These are phyloP conservation scores for Babjeviella inositovora DNA, from an alignment of 805 yeast genomes.

Conservation along the genomic window DNA sequence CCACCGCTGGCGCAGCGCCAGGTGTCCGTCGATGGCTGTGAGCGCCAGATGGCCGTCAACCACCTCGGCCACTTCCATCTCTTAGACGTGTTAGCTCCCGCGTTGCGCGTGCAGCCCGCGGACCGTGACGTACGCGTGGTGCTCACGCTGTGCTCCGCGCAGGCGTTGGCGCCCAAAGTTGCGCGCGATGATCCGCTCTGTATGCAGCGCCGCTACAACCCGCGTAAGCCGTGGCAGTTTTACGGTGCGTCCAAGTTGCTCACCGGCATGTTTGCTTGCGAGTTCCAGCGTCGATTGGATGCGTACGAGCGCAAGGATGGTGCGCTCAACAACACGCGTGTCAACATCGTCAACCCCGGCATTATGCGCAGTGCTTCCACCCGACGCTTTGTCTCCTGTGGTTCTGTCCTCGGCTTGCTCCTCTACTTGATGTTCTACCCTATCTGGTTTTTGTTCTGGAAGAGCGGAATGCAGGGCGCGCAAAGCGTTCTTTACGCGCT, in stretches of 20 bases:
- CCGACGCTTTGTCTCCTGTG: constrained; percentile 63
- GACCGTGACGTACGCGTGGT: constrained; percentile 86
- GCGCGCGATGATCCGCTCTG: constrained; percentile 50
- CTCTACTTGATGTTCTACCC: constrained; percentile 60
- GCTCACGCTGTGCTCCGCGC: constrained; percentile 65
- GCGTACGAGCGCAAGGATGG: constrained; percentile 52
- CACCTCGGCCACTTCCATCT: constrained; percentile 73
- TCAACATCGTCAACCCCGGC: constrained; percentile 82
- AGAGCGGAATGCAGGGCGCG: constrained; percentile 64
- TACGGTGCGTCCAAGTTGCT: constrained; percentile 75
- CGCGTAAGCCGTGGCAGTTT: constrained; percentile 50
- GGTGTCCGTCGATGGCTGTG: constrained; percentile 70
- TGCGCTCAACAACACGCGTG: constrained; percentile 51
- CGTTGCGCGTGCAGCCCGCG: constrained; percentile 78
- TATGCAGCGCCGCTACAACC: constrained; percentile 44
- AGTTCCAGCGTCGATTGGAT: constrained; percentile 53
- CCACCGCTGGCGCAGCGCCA: constrained; percentile 77
- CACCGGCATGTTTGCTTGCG: constrained; percentile 60
- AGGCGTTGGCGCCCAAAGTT: constrained; percentile 55
- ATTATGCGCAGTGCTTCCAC: constrained; percentile 79
- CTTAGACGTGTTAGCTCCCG: constrained; percentile 66
- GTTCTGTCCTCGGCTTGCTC: constrained; percentile 47
- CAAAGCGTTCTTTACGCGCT: constrained; percentile 61
- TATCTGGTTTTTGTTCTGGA: constrained; percentile 66
- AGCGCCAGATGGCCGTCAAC: constrained; percentile 70